phyloP scores from a whole-genome alignment of 768 basidiomycete species.

The Suillus fuscotomentosus region DNA sequence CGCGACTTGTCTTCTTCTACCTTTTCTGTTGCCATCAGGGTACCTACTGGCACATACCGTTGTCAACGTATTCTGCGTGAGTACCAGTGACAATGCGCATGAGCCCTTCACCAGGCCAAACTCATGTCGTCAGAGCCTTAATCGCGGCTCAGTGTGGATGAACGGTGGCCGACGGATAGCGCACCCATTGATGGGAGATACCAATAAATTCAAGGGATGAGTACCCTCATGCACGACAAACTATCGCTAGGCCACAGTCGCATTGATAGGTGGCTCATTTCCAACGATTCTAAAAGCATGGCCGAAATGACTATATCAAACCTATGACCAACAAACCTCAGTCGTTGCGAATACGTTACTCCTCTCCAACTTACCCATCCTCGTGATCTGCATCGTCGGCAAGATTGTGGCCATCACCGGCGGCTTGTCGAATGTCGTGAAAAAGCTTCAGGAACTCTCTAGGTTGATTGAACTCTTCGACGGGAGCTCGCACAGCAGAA shows the following conservation, averaged over 20 bases:
- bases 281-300: neutral
- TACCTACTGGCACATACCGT: constrained; percentile 22
- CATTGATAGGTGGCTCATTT: neutral
- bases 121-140: constrained; percentile 18
- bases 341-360: neutral
- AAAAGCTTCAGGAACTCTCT: neutral
- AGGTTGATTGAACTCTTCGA: constrained; percentile 1
- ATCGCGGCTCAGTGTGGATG: constrained; percentile 22
- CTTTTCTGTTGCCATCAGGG: constrained; percentile 20
- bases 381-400: neutral
- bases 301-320: constrained; percentile 4
- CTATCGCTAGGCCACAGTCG: neutral
- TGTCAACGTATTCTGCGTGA: constrained; percentile 31
- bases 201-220: constrained; percentile 9
- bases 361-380: neutral
- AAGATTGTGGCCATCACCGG: constrained; percentile 6
- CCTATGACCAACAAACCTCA: neutral
- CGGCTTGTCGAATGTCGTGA: neutral
- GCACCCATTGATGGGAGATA: constrained; percentile 8
- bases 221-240: constrained; percentile 7
- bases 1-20: constrained; percentile 12
- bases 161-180: constrained; percentile 3
- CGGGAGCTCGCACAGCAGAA: constrained; percentile 1
- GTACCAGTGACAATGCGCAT: constrained; percentile 30
- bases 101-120: constrained; percentile 30